Percentiles rank a stretch among this genome's conserved stretches.
Conservation (phyloP, 2,329 filamentous ascomycete genomes). For the Chalaropsis ovoidea region DNA sequence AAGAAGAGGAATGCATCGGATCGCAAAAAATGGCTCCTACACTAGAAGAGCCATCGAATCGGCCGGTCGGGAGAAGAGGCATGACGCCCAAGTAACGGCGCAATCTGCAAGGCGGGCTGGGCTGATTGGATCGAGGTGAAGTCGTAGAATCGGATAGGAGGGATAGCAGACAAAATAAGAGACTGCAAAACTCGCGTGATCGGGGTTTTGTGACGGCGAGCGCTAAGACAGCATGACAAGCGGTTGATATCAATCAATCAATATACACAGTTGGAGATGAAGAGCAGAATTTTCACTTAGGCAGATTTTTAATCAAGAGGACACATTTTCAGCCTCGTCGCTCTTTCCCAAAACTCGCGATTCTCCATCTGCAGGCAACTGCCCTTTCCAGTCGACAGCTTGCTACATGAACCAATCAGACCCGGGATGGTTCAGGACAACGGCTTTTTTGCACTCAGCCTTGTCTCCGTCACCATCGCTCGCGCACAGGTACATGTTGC, state of each 20-base stretch:
- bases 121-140: neutral
- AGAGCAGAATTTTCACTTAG: too few species aligned
- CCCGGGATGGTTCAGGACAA: too few species aligned
- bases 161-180: too few species aligned
- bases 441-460: too few species aligned
- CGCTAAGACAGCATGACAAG: too few species aligned
- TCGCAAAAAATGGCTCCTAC: neutral
- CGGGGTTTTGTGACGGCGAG: too few species aligned
- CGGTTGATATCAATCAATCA: too few species aligned
- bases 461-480: neutral
- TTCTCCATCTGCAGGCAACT: neutral
- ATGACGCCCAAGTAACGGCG: neutral
- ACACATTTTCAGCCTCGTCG: neutral
- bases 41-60: neutral
- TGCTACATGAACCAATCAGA: neutral
- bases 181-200: too few species aligned
- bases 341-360: neutral
- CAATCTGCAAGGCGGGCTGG: neutral
- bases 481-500: neutral
- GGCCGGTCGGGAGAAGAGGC: neutral
- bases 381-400: neutral
- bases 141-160: too few species aligned
- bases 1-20: neutral
- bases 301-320: neutral
- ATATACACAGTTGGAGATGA: neutral